phyloP scores from a whole-genome alignment of 257 asterid species.

The Orobanche coerulescens region DNA sequence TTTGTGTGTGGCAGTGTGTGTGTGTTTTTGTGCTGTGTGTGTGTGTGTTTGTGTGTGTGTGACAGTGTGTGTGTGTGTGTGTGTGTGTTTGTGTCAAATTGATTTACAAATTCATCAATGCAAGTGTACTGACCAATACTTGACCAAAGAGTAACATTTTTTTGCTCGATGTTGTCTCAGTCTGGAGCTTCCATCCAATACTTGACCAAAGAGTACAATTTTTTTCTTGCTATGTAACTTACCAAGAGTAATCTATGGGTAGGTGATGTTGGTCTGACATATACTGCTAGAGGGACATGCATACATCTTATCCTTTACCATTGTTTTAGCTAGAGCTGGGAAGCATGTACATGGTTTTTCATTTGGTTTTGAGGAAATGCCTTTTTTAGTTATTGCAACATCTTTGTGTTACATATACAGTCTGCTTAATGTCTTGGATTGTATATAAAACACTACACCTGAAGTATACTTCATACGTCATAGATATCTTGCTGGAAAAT shows the following conservation, averaged over 20 bases:
- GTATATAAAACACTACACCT: background rate
- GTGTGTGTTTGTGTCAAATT: too few relatives aligned
- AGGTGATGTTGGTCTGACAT: too few relatives aligned
- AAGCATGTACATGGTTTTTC: background rate
- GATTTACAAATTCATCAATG: too few relatives aligned
- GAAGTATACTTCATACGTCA: slow-evolving; percentile 4
- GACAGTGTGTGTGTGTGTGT: too few relatives aligned
- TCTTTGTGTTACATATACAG: slow-evolving; percentile 11
- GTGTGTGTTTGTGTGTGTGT: too few relatives aligned
- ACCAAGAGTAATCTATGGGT: background rate
- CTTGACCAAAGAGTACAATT: slow-evolving; percentile 63
- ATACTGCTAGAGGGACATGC: too few relatives aligned
- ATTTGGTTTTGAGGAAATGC: background rate
- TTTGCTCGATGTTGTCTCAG: slow-evolving; percentile 51
- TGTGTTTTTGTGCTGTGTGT: too few relatives aligned
- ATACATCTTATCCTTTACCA: too few relatives aligned
- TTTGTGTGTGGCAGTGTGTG: too few relatives aligned
- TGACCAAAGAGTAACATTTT: too few relatives aligned
- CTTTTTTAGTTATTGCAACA: background rate
- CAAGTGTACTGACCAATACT: too few relatives aligned
- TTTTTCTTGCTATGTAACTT: slow-evolving; percentile 16
- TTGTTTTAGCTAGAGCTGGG: too few relatives aligned
- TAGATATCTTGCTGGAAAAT: slow-evolving; percentile 9
- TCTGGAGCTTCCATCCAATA: slow-evolving; percentile 64
- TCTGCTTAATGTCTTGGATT: slow-evolving; percentile 1